Evolutionary conservation across 495 filamentous ascomycete species (phyloP).

Genomic region (Xylaria palmicola): DNA sequence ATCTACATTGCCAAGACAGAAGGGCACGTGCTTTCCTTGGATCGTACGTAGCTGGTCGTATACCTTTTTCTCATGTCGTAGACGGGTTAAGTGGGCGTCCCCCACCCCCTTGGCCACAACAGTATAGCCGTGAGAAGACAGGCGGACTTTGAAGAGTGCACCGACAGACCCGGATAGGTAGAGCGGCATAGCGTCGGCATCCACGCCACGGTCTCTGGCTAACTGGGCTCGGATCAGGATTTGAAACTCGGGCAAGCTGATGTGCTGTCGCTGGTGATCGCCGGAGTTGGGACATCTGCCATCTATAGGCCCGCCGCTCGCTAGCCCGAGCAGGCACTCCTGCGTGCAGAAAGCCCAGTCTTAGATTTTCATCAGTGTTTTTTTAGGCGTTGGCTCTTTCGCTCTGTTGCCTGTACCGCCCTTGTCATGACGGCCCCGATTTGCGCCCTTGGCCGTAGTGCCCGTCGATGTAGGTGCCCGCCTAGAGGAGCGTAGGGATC

Average conservation of each 20-base stretch:
- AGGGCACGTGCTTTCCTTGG: conserved; percentile 38
- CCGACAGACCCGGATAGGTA: conserved; percentile 38
- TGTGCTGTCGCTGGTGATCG: conserved; percentile 31
- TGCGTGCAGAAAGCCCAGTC: conserved; percentile 45
- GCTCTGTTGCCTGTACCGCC: conserved; percentile 2
- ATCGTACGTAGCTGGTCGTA: conserved; percentile 33
- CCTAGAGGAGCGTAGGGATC: conserved; percentile 13
- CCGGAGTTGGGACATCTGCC: conserved; percentile 39
- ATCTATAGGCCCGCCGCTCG: conserved; percentile 33
- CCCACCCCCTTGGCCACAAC: conserved; percentile 46
- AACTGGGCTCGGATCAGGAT: conserved; percentile 31
- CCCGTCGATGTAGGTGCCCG: conserved; percentile 20
- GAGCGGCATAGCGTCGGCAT: conserved; percentile 41
- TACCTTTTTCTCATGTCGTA: conserved; percentile 34
- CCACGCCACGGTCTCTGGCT: conserved; percentile 28
- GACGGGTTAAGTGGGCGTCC: conserved; percentile 7
- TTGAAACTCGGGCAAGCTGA: conserved; percentile 24
- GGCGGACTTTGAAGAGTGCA: conserved; percentile 43
- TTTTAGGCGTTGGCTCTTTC: conserved; percentile 4
- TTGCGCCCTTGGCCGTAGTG: conserved; percentile 9
- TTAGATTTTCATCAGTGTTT: conserved; percentile 19
- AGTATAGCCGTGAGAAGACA: conserved; percentile 49
- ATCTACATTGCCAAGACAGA: conserved; percentile 37
- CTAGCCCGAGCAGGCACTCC: conserved; percentile 41
- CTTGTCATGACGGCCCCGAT: conserved; percentile 21